A percentile compares a stretch with the other conserved stretches of the same genome.
These are phyloP conservation scores for Fraxinus americana DNA, from an alignment of 257 asterid species.

Conservation along the genomic window DNA sequence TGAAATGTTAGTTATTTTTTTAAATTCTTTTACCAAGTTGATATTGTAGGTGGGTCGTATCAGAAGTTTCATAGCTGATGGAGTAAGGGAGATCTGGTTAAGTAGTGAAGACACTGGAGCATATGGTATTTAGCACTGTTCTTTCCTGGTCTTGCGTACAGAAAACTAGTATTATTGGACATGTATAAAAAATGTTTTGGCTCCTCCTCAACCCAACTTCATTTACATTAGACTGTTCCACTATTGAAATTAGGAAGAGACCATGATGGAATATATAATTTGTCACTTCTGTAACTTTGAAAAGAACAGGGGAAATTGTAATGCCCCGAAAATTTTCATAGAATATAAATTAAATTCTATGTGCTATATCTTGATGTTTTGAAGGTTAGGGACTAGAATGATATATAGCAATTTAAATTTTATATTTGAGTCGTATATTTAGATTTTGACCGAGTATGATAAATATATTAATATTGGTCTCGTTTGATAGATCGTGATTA, in stretches of 20 bases:
- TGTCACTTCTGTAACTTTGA: background rate
- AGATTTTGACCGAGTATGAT: too few species aligned
- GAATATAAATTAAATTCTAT: too few species aligned
- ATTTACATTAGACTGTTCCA: background rate
- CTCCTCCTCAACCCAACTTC: background rate
- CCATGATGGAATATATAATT: background rate
- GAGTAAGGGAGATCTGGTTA: conserved; percentile 97
- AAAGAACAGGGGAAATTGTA: background rate
- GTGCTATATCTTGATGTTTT: too few species aligned
- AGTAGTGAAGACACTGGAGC: conserved; percentile 99
- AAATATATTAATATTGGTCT: too few species aligned
- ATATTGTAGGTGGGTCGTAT: conserved; percentile 77
- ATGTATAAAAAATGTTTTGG: conserved; percentile 13
- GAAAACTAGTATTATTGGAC: conserved; percentile 8
- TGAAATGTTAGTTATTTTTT: conserved; percentile 11
- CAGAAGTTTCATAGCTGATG: conserved; percentile 82
- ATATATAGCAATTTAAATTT: too few species aligned
- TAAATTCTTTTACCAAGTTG: conserved; percentile 12
- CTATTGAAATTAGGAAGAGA: background rate
- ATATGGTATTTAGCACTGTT: conserved; percentile 57
- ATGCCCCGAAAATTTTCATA: too few species aligned
- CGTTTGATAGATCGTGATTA: too few species aligned
- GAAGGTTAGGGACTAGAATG: too few species aligned
- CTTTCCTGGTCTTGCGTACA: too few species aligned
- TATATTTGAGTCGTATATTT: too few species aligned